phyloP scores from a whole-genome alignment of 352 stramenopile species.

The Thalassiosira hispida region DNA sequence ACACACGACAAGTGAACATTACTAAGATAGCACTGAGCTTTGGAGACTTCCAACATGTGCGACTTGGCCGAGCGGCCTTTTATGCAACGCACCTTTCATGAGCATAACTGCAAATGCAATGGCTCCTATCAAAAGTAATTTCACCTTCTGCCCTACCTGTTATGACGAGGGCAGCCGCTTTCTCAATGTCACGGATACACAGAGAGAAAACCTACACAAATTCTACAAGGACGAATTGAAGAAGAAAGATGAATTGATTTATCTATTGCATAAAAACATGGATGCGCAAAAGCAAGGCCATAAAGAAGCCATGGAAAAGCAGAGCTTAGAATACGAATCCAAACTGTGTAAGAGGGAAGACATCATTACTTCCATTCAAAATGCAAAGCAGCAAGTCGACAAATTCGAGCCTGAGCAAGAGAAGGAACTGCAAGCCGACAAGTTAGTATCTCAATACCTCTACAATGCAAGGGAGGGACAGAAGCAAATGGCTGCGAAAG shows the following conservation, averaged over 20 bases:
- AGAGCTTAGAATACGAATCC: constrained; percentile 9
- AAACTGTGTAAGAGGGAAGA: constrained; percentile 8
- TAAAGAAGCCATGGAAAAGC: neutral
- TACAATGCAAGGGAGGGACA: neutral
- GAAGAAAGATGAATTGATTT: constrained; percentile 27
- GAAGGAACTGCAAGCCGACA: neutral
- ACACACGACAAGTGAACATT: no score
- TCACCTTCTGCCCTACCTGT: constrained; percentile 22
- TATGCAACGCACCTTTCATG: no score
- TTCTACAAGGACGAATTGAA: constrained; percentile 16
- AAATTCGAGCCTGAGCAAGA: neutral
- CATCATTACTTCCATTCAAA: constrained; percentile 12
- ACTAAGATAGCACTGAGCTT: no score
- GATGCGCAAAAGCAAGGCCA: neutral
- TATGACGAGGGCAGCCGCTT: constrained; percentile 19
- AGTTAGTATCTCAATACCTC: neutral
- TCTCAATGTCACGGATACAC: constrained; percentile 13
- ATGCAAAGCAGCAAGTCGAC: neutral
- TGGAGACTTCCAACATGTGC: no score
- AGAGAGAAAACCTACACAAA: constrained; percentile 4
- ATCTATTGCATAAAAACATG: constrained; percentile 1
- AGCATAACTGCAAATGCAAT: constrained; percentile 1
- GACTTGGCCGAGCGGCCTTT: no score
- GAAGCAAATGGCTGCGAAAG: neutral
- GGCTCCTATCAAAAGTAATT: constrained; percentile 7